Conservation (phyloP, 176 grass and related monocot species). For the Hordeum vulgare region MorexV3_pseudomolecules_assembly NC_058521.1:76500500-76500999, state of each 20-base stretch:
- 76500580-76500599: background rate
- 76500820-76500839: background rate
- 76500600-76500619: background rate
- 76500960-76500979: conserved; percentile 41
- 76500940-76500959: background rate
- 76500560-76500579: background rate
- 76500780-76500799: background rate
- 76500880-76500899: background rate
- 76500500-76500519: background rate
- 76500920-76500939: background rate
- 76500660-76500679: background rate
- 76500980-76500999: conserved; percentile 64
- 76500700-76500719: background rate
- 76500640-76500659: background rate
- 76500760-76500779: background rate
- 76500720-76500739: background rate
- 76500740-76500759: background rate
- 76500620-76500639: background rate
- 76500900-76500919: background rate
- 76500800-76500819: background rate
- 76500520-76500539: background rate
- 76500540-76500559: background rate
- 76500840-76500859: background rate
- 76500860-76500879: background rate
- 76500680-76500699: background rate